Percentiles rank a stretch among this genome's conserved stretches.
These are phyloP conservation scores for Mycosphaerella arachidis DNA, from an alignment of 2,329 filamentous ascomycete species.

Conservation along the genomic window DNA sequence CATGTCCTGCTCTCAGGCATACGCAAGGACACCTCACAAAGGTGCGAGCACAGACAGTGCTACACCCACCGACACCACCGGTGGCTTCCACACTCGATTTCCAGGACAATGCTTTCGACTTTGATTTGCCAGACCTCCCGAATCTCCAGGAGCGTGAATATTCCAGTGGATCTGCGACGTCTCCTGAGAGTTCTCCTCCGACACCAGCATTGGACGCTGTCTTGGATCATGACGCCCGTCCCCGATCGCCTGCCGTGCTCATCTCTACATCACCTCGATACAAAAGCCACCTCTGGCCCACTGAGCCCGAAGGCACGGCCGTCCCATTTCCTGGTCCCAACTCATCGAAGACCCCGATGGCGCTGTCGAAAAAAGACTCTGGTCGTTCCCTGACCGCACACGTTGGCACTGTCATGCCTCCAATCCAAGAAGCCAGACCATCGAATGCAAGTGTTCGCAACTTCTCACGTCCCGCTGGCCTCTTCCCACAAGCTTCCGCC, in stretches of 20 bases:
- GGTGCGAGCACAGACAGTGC: not conserved
- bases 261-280: not conserved
- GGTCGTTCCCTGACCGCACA: not conserved
- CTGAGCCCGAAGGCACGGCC: not conserved
- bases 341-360: not conserved
- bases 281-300: not conserved
- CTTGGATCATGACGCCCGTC: not conserved
- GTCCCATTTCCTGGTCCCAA: not conserved
- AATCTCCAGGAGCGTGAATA: slow-evolving; percentile 5
- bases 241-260: not conserved
- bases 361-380: not conserved
- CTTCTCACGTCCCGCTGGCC: not conserved
- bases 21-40: not conserved
- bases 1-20: not conserved
- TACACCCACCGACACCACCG: not conserved
- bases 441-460: not conserved
- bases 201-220: slow-evolving; percentile 3
- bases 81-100: not conserved
- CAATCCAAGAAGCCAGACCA: not conserved
- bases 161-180: slow-evolving; percentile 4
- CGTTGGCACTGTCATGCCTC: not conserved
- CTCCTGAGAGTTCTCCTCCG: slow-evolving; percentile 4
- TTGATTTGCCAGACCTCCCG: not conserved
- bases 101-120: not conserved
- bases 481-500: not conserved